Evolutionary conservation across 2,329 filamentous ascomycete species (phyloP), one percentile per base, ranked within the genome.

Genomic region (Penicillium sp.): DNA sequence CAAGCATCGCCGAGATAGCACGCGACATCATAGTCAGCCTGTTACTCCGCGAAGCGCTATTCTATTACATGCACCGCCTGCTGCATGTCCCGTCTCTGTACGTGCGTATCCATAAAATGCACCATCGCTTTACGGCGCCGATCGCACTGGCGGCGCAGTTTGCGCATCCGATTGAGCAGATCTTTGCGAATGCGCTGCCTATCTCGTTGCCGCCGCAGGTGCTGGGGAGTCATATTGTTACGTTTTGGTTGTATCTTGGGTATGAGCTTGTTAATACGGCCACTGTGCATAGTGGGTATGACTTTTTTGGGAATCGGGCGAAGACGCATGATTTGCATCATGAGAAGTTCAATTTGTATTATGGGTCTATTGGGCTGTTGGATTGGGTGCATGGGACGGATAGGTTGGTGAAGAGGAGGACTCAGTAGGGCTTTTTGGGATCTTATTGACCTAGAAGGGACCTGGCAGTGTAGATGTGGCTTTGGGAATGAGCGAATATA

Each of bases 211-310:
- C 78, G 8, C 74, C 77, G 2, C 53, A 75, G 52, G 40, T 79
- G 1, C 56, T 80, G 12, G 52, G 64, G 3, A 65, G 73, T 2
- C 79, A 82, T 52, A 64, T 81, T 4, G 34, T 82, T n/a, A 79
- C 78, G 0, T 71, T 77, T 58, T 80, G 77, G 76, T 54, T 62
- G 1, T 82, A 25, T 79, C 52, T 53, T 80, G 36, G 72, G 0
- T 71, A 67, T 12, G 75, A 77, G 64, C 67, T 82, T 4, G 49
- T 77, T 2, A 76, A 81, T 62, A 80, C 80, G 37, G 68, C 72
- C 3, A 77, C 75, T 0, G 79, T 81, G 46, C 79, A 82, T 61
- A 80, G 77, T 51, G 80, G 80, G 6, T 82, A 79, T 59, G 78
- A 81, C 43, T 81, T 81, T 55, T 72, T 80, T n/a, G 16, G 47